A percentile compares a stretch with the other conserved stretches of the same genome.
Evolutionary conservation across 73 alveolate species (phyloP).

Genomic region (Uronychia setigera): DNA sequence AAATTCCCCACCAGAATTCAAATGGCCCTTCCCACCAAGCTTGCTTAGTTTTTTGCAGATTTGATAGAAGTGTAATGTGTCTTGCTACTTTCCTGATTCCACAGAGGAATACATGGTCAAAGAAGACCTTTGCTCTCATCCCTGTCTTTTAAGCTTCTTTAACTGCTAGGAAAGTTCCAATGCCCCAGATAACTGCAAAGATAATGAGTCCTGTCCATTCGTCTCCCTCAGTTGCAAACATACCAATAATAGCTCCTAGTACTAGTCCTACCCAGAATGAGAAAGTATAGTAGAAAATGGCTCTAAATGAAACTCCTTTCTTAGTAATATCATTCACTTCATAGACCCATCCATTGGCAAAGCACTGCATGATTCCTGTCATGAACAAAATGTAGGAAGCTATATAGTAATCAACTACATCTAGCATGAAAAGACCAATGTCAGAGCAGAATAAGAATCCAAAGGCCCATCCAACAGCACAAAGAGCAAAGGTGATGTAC

Average conservation of each 20-base stretch:
- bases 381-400: background rate
- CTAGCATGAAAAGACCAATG: constrained; percentile 6
- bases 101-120: background rate
- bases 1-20: background rate
- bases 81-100: constrained; percentile 11
- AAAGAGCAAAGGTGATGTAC: background rate
- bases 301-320: background rate
- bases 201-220: too few relatives aligned
- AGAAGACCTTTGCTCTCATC: background rate
- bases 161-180: background rate
- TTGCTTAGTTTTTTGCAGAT: background rate
- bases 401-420: constrained; percentile 17
- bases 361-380: constrained; percentile 1
- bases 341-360: constrained; percentile 12
- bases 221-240: background rate
- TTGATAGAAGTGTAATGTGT: background rate
- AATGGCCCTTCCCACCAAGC: constrained; percentile 4
- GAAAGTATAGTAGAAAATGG: background rate
- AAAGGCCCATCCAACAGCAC: background rate
- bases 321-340: background rate
- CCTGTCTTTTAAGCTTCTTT: background rate
- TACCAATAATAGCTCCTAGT: background rate
- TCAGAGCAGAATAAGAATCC: constrained; percentile 1
- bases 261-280: background rate
- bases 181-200: too few relatives aligned